phyloP scores from a whole-genome alignment of 495 filamentous ascomycete species.

The Hyaloscypha hepaticicola region DNA sequence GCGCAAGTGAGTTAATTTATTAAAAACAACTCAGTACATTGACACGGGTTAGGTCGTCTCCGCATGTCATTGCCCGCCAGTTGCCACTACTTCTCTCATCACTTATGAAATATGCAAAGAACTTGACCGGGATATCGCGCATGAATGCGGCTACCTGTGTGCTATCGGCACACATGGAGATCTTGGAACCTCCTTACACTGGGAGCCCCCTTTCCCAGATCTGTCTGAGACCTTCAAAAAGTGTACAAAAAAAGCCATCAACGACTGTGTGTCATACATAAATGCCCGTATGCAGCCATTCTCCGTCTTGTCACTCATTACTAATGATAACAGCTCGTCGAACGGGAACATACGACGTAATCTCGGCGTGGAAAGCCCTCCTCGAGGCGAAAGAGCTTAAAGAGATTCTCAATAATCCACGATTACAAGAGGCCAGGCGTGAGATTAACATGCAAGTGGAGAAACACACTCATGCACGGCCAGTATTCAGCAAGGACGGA shows the following conservation, averaged over 20 bases:
- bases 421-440: constrained; percentile 43
- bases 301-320: background rate
- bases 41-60: constrained; percentile 41
- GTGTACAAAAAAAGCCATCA: constrained; percentile 55
- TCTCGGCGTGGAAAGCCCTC: constrained; percentile 54
- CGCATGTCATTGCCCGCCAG: constrained; percentile 55
- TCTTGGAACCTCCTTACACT: constrained; percentile 55
- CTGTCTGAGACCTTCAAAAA: constrained; percentile 54
- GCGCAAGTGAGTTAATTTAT: constrained; percentile 16
- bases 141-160: constrained; percentile 51
- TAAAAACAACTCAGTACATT: too few relatives aligned
- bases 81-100: constrained; percentile 55
- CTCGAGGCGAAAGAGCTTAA: constrained; percentile 37
- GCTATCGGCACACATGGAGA: constrained; percentile 61
- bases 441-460: constrained; percentile 57
- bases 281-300: constrained; percentile 42
- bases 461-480: constrained; percentile 51
- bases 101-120: constrained; percentile 55
- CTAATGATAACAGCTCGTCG: constrained; percentile 41
- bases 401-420: constrained; percentile 44
- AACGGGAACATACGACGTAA: constrained; percentile 52
- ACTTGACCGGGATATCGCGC: constrained; percentile 44
- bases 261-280: constrained; percentile 53
- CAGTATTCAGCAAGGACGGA: constrained; percentile 55
- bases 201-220: constrained; percentile 57